Percentiles rank a stretch among this genome's conserved stretches.
phyloP scores from a whole-genome alignment of 148 eudicot genomes.

The Camellia sinensis region DNA sequence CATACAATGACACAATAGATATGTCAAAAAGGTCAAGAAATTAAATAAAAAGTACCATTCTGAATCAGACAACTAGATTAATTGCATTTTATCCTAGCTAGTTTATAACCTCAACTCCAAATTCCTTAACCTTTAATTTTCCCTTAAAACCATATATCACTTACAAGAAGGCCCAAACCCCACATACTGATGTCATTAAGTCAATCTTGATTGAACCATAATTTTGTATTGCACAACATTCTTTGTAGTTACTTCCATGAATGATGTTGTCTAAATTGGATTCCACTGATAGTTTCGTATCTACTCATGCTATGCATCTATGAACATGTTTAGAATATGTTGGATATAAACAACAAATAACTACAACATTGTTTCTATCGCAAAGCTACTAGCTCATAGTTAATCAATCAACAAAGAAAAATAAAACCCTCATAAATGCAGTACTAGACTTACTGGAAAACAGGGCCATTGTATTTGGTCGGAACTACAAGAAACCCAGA shows the following conservation, averaged over 20 bases:
- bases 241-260: background rate
- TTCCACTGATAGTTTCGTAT: background rate
- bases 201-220: background rate
- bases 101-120: background rate
- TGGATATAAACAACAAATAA: background rate
- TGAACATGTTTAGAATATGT: background rate
- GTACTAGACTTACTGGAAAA: constrained; percentile 60
- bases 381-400: background rate
- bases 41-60: no score
- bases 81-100: background rate
- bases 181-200: background rate
- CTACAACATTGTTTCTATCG: constrained; percentile 17
- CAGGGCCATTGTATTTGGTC: constrained; percentile 62
- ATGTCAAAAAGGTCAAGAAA: no score
- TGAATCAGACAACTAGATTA: background rate
- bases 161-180: background rate
- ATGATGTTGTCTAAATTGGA: background rate
- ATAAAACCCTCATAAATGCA: background rate
- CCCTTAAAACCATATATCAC: background rate
- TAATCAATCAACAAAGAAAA: background rate
- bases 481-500: constrained; percentile 41
- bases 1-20: no score
- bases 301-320: background rate
- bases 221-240: background rate
- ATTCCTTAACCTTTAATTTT: background rate